A percentile compares a stretch with the other conserved stretches of the same genome.
Evolutionary conservation across 495 filamentous ascomycete species (phyloP).

Genomic region (Cercophora sp.): DNA sequence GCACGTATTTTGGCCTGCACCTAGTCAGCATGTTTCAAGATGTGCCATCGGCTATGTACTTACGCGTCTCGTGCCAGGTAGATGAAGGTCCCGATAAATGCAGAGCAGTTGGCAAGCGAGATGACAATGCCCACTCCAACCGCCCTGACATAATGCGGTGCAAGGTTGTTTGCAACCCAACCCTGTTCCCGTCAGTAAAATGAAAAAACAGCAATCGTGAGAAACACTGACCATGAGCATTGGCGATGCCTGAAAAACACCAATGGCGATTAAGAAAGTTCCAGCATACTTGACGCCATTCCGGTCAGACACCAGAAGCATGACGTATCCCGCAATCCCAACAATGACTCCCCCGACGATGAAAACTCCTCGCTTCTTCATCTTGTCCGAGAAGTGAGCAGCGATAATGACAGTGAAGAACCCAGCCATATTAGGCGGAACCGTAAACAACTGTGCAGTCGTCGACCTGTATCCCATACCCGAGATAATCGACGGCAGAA

Average conservation of each 20-base stretch:
- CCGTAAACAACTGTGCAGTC: constrained; percentile 51
- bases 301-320: constrained; percentile 45
- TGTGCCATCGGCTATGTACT: constrained; percentile 8
- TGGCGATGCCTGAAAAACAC: constrained; percentile 58
- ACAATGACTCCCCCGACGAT: constrained; percentile 46
- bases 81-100: constrained; percentile 51
- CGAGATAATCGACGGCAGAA: constrained; percentile 52
- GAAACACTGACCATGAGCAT: constrained; percentile 43
- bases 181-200: constrained; percentile 31
- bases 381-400: constrained; percentile 46
- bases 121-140: constrained; percentile 43
- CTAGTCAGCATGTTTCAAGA: background rate
- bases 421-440: constrained; percentile 51
- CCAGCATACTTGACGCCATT: constrained; percentile 53
- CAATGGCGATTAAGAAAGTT: constrained; percentile 55
- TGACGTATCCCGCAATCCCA: constrained; percentile 52
- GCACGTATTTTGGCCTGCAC: constrained; percentile 37
- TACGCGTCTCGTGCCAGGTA: constrained; percentile 45
- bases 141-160: constrained; percentile 48
- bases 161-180: constrained; percentile 42
- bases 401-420: constrained; percentile 43
- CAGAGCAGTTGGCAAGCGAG: constrained; percentile 42
- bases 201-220: background rate
- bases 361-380: constrained; percentile 46
- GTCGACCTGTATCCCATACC: constrained; percentile 50